Evolutionary conservation across 148 eudicot species (phyloP).

Genomic region (Silene uniflora): DNA sequence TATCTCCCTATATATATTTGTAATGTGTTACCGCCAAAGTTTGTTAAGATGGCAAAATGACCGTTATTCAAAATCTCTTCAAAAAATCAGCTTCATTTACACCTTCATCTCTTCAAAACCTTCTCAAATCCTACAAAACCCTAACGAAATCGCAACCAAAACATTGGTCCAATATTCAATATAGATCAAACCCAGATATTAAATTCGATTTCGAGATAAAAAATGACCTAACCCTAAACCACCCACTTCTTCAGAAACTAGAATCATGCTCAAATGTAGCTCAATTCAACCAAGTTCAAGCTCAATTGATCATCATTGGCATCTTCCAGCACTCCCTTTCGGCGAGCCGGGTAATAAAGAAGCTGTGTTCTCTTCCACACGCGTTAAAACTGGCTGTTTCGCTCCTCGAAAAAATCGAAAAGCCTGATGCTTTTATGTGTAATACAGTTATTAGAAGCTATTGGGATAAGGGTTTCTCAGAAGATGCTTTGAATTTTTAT

Average conservation of each 20-base stretch:
- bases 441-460: conserved; percentile 48
- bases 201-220: conserved; percentile 4
- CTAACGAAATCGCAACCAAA: conserved; percentile 38
- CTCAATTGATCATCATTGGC: conserved; percentile 46
- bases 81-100: conserved; percentile 22
- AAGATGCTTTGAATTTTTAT: conserved; percentile 40
- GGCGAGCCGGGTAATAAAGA: conserved; percentile 45
- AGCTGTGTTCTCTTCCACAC: conserved; percentile 38
- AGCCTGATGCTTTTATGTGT: conserved; percentile 59
- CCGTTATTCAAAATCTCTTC: conserved; percentile 22
- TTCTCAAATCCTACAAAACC: conserved; percentile 41
- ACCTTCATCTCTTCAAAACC: conserved; percentile 39
- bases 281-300: conserved; percentile 46
- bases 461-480: conserved; percentile 33
- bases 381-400: conserved; percentile 32
- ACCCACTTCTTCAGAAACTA: conserved; percentile 45
- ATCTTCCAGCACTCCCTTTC: conserved; percentile 47
- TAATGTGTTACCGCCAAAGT: conserved; percentile 17
- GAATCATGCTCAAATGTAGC: conserved; percentile 32
- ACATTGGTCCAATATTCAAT: conserved; percentile 29
- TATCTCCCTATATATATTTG: not conserved
- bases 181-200: not conserved
- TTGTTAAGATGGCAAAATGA: conserved; percentile 26
- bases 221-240: conserved; percentile 29
- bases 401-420: conserved; percentile 30